These are phyloP conservation scores for Linum lewisii DNA, from an alignment of 345 rosid species.

Conservation along the genomic window DNA sequence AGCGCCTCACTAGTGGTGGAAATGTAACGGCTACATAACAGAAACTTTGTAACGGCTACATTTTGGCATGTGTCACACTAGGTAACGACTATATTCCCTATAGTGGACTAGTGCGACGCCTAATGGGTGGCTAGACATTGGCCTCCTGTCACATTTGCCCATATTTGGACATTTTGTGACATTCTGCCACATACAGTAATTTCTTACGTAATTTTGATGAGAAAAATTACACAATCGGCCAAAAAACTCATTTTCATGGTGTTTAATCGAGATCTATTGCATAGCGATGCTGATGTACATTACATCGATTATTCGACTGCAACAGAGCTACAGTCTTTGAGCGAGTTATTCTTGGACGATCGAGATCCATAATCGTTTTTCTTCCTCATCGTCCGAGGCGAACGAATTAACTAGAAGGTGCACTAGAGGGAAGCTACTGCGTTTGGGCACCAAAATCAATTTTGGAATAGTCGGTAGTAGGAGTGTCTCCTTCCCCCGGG, in stretches of 20 bases:
- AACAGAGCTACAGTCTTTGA: conserved; percentile 31
- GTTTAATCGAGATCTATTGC: conserved; percentile 17
- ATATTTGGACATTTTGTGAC: too few species aligned
- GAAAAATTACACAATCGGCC: too few species aligned
- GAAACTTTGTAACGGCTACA: too few species aligned
- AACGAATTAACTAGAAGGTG: conserved; percentile 44
- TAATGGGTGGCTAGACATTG: too few species aligned
- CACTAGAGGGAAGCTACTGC: conserved; percentile 50
- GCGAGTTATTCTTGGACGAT: conserved; percentile 48
- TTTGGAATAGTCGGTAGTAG: conserved; percentile 10
- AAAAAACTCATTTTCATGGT: conserved; percentile 35
- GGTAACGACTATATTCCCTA: too few species aligned
- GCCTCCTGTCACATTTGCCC: too few species aligned
- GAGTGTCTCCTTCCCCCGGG: conserved; percentile 1
- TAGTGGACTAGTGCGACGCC: too few species aligned
- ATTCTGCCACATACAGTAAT: too few species aligned
- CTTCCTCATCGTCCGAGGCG: conserved; percentile 44
- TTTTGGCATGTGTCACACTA: too few species aligned
- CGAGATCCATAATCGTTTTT: conserved; percentile 30
- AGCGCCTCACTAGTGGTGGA: too few species aligned
- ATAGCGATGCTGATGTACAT: not conserved
- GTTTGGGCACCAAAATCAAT: conserved; percentile 51
- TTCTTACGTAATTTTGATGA: too few species aligned
- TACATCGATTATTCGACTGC: not conserved
- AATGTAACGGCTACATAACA: too few species aligned